phyloP scores from a whole-genome alignment of 2,329 filamentous ascomycete species.

The Dothistroma pini region DNA sequence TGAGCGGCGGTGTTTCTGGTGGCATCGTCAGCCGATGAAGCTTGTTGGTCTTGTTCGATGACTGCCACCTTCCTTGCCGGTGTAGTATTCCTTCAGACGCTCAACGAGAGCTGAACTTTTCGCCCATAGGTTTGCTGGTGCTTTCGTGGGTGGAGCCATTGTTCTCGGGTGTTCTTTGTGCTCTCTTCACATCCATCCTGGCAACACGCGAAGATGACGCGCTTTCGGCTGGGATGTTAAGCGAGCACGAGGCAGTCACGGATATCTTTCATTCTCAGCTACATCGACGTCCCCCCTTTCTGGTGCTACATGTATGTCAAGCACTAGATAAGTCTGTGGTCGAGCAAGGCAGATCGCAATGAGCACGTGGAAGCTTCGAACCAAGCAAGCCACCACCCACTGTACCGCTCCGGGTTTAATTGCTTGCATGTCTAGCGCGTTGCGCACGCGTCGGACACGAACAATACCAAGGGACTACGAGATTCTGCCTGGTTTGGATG shows the following conservation, averaged over 20 bases:
- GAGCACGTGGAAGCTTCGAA: background rate
- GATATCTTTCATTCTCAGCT: background rate
- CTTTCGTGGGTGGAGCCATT: slow-evolving; percentile 16
- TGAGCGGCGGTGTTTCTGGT: slow-evolving; percentile 17
- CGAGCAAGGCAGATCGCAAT: background rate
- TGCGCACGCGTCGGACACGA: background rate
- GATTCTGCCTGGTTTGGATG: background rate
- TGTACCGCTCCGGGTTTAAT: background rate
- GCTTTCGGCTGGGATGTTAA: background rate
- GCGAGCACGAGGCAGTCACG: background rate
- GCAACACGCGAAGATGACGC: background rate
- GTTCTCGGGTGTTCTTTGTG: slow-evolving; percentile 4
- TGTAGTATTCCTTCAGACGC: slow-evolving; percentile 14
- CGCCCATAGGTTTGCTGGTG: slow-evolving; percentile 10
- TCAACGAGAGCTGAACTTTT: slow-evolving; percentile 14
- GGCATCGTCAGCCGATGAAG: slow-evolving; percentile 7
- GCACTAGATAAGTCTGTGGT: background rate
- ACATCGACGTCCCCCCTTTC: background rate
- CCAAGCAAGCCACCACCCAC: background rate
- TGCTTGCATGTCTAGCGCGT: slow-evolving; percentile 5
- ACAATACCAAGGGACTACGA: slow-evolving; percentile 3
- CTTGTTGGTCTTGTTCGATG: slow-evolving; percentile 4
- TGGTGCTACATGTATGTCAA: background rate
- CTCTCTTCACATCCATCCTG: background rate
- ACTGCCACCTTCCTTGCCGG: slow-evolving; percentile 14